Evolutionary conservation across 164 flowering plant genomes (phyloP).

Genomic region (Dillenia turbinata): DNA sequence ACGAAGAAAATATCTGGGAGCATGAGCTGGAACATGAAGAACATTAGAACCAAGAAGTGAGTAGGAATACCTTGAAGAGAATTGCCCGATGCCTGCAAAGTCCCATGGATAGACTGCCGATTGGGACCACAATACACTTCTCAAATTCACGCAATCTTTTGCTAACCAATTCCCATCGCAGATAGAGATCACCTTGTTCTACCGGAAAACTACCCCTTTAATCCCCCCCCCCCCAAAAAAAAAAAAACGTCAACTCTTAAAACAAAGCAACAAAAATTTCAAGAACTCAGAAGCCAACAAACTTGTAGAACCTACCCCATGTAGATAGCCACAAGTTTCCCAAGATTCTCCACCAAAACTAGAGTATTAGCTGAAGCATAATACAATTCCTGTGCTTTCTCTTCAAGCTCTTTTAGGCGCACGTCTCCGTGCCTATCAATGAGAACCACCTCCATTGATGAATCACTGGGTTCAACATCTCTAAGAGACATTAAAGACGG

Average conservation of each 20-base stretch:
- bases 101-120: conserved; percentile 80
- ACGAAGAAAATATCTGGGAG: not conserved
- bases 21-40: not conserved
- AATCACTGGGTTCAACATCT: conserved; percentile 56
- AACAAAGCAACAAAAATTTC: conserved; percentile 4
- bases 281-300: not conserved
- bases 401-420: conserved; percentile 74
- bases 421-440: conserved; percentile 68
- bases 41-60: not conserved
- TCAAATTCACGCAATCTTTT: conserved; percentile 53
- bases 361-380: conserved; percentile 51
- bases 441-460: conserved; percentile 83
- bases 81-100: conserved; percentile 95
- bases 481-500: conserved; percentile 68
- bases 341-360: conserved; percentile 71
- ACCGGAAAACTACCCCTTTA: conserved; percentile 71
- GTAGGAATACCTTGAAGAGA: conserved; percentile 70
- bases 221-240: conserved; percentile 17
- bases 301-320: conserved; percentile 65
- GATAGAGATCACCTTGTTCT: conserved; percentile 79
- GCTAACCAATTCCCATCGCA: conserved; percentile 67
- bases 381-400: conserved; percentile 65
- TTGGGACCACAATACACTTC: conserved; percentile 70
- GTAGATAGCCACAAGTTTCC: conserved; percentile 70
- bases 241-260: not conserved